Evolutionary conservation across 495 filamentous ascomycete species (phyloP).

Genomic region (Penicillium verhagenii): DNA sequence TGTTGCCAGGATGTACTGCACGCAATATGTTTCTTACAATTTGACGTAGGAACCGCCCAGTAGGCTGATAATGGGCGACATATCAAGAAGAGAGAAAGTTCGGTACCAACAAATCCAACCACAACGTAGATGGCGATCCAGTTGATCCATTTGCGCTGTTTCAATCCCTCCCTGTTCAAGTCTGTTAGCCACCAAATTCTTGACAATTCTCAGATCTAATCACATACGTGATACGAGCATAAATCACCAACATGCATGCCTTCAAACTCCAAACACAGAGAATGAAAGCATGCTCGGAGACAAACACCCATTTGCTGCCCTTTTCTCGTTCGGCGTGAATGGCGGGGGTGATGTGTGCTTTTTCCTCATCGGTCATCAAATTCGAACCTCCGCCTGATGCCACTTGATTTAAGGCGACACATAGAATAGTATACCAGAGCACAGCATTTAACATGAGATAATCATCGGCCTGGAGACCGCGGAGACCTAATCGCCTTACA

Average conservation of each 20-base stretch:
- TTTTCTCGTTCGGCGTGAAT: slow-evolving; percentile 42
- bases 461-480: slow-evolving; percentile 49
- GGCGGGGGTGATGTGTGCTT: slow-evolving; percentile 32
- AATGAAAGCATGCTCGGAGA: slow-evolving; percentile 54
- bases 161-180: slow-evolving; percentile 35
- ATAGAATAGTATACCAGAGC: slow-evolving; percentile 55
- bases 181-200: slow-evolving; percentile 3
- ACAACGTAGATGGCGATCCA: slow-evolving; percentile 54
- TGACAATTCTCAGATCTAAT: not conserved
- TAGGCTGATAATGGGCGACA: slow-evolving; percentile 62
- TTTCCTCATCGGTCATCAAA: slow-evolving; percentile 46
- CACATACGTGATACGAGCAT: slow-evolving; percentile 49
- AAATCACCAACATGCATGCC: slow-evolving; percentile 56
- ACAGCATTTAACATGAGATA: slow-evolving; percentile 50
- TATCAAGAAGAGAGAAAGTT: slow-evolving; percentile 62
- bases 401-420: slow-evolving; percentile 51
- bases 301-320: slow-evolving; percentile 58
- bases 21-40: slow-evolving; percentile 21
- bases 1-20: not conserved
- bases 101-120: slow-evolving; percentile 56
- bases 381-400: slow-evolving; percentile 55
- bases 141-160: slow-evolving; percentile 41
- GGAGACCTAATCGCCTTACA: slow-evolving; percentile 45
- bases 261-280: slow-evolving; percentile 52
- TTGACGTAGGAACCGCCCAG: slow-evolving; percentile 53